Conservation (phyloP, 306 rosid genomes). For the Cicer yamashitae region DNA sequence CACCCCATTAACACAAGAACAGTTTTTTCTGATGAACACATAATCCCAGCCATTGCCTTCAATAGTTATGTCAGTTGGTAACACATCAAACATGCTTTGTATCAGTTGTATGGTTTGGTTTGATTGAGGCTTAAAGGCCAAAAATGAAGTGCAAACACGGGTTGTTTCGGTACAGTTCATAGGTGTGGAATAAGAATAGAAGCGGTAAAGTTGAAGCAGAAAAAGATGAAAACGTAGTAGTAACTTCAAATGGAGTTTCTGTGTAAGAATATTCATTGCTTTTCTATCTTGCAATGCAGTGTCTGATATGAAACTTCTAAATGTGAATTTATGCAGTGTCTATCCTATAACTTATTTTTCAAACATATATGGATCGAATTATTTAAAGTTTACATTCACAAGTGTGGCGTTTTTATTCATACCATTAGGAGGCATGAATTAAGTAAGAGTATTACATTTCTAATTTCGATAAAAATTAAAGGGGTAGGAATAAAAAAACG, state of each 20-base stretch:
- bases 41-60: conserved; percentile 70
- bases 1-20: conserved; percentile 67
- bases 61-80: conserved; percentile 72
- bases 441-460: background rate
- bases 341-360: too few relatives aligned
- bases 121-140: conserved; percentile 73
- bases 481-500: too few relatives aligned
- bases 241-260: conserved; percentile 29
- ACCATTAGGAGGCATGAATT: too few relatives aligned
- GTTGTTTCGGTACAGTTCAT: conserved; percentile 73
- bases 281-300: background rate
- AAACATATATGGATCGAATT: too few relatives aligned
- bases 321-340: too few relatives aligned
- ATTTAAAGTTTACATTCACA: too few relatives aligned
- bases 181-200: conserved; percentile 53
- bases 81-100: conserved; percentile 87
- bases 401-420: too few relatives aligned
- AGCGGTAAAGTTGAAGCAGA: background rate
- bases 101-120: conserved; percentile 66
- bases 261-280: conserved; percentile 53
- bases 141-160: conserved; percentile 79
- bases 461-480: background rate
- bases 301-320: too few relatives aligned
- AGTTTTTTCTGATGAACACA: conserved; percentile 74
- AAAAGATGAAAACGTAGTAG: conserved; percentile 42